phyloP scores from a whole-genome alignment of 192 early-diverging fungal species.

The Gamsiella multidivaricata region DNA sequence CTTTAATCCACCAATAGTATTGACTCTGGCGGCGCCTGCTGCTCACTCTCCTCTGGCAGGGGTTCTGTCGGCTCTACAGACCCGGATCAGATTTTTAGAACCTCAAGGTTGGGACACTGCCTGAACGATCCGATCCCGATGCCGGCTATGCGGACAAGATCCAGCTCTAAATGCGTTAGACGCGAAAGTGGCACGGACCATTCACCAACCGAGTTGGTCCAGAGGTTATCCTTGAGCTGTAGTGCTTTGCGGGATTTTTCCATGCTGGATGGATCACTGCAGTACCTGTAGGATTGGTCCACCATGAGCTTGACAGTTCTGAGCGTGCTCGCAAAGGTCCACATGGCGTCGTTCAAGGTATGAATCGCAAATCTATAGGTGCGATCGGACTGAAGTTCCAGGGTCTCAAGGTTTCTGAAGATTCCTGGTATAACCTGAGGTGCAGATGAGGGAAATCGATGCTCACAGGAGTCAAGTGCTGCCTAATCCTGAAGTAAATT shows the following conservation, averaged over 20 bases:
- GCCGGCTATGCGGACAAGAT: not conserved
- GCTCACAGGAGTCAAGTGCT: not conserved
- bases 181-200: not conserved
- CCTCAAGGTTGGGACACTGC: conserved; percentile 11
- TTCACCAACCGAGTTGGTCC: not conserved
- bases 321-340: conserved; percentile 9
- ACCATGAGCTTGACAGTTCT: not conserved
- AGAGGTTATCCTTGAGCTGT: not conserved
- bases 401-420: not conserved
- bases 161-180: not conserved
- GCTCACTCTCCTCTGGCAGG: not conserved
- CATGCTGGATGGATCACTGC: not conserved
- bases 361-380: not conserved
- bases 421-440: no score
- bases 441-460: not conserved
- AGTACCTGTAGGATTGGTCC: not conserved
- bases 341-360: conserved; percentile 10
- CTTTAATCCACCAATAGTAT: not conserved
- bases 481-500: no score
- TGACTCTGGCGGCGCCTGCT: not conserved
- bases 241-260: not conserved
- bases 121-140: conserved; percentile 9
- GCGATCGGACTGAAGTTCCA: not conserved
- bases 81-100: conserved; percentile 3
- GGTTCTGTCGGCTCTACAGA: not conserved